Evolutionary conservation across 495 filamentous ascomycete genomes (phyloP), one percentile per base, ranked within the genome.

Genomic region (Podospora bellae-mahoneyi): DNA sequence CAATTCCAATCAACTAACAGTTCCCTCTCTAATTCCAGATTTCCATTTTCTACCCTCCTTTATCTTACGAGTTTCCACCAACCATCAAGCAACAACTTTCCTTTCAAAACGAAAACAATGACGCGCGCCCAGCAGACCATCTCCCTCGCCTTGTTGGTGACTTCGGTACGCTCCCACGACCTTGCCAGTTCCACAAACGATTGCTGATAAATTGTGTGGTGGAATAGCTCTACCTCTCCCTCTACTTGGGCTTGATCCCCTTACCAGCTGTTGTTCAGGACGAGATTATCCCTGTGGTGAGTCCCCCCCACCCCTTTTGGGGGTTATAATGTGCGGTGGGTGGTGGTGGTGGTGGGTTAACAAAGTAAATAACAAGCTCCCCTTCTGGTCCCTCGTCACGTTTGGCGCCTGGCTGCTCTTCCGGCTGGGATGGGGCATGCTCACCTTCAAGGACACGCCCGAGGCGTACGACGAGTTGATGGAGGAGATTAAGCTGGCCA

Each of bases 381-480:
- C 95, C 28, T 92, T 97, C 83, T 98, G 93, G 89, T 87, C 86
- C 30, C 82, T 98, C 69, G 93, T 99, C 70, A 89, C 89, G 62
- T 95, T 98, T 78, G 95, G 93, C 79, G 90, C 94, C 58, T 97
- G 93, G 81, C 88, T 99, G 5, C 89, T 98, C 64, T 92, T 90
- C 83, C 92, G 92, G 69, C 87, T 99, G 30, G 95, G 95, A 63
- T 88, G 88, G 83, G 94, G 94, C 54, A 91, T 99, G 71, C 83
- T 96, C 72, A 97, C 93, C 53, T 99, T 99, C 85, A 93, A 96
- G 81, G 92, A 98, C 81, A 93, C 95, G 15, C 94, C 96, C 63
- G 88, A 91, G 69, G 95, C 95, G 66, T 90, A 97, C 78, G 85
- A 88, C 72, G 94, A 97, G 80, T 81, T 99, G 70, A 91, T 97